A percentile compares a stretch with the other conserved stretches of the same genome.
phyloP scores from a whole-genome alignment of 2,329 filamentous ascomycete species.

The Intubia oerlemansii region DNA sequence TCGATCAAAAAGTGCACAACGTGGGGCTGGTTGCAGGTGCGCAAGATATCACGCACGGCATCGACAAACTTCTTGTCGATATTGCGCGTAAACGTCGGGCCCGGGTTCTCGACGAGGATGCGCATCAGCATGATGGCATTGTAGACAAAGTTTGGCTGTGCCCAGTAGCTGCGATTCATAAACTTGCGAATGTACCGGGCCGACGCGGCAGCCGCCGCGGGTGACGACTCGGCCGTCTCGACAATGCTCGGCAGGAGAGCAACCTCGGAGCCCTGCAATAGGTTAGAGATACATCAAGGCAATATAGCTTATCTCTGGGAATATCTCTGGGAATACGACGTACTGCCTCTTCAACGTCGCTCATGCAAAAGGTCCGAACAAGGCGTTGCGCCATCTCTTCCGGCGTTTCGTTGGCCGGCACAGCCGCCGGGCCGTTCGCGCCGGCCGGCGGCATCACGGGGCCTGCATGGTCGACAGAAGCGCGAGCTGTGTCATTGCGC shows the following conservation, averaged over 20 bases:
- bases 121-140: constrained; percentile 90
- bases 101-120: constrained; percentile 83
- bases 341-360: constrained; percentile 3
- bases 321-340: too few species aligned
- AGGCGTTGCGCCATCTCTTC: constrained; percentile 5
- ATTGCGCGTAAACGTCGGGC: constrained; percentile 74
- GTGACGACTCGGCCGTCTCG: constrained; percentile 83
- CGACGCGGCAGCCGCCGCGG: constrained; percentile 61
- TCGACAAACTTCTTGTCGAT: constrained; percentile 69
- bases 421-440: background rate
- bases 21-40: constrained; percentile 46
- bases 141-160: constrained; percentile 57
- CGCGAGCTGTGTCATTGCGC: too few species aligned
- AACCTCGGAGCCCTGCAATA: constrained; percentile 78
- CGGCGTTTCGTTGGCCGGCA: constrained; percentile 4
- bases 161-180: constrained; percentile 49
- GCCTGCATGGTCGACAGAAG: too few species aligned
- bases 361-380: constrained; percentile 6
- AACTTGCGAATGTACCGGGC: constrained; percentile 66
- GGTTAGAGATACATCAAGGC: background rate
- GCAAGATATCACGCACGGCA: constrained; percentile 53
- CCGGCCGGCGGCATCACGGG: too few species aligned
- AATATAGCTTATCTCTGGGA: too few species aligned
- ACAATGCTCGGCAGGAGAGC: constrained; percentile 85
- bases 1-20: constrained; percentile 77